Base-by-base conservation (phyloP, 148 eudicot genomes). In the Chenopodium formosanum region DNA sequence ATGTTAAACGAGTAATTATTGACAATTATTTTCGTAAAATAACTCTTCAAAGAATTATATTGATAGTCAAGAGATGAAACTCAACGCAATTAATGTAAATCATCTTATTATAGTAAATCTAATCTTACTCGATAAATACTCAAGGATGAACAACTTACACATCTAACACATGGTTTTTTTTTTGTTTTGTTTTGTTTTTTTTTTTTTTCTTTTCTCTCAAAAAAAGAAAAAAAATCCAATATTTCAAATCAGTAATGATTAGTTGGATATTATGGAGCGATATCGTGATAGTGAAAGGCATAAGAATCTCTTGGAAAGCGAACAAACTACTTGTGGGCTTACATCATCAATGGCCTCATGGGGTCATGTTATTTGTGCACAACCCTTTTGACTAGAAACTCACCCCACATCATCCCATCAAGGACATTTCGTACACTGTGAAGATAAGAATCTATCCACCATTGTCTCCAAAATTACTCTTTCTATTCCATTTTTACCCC, bases 381-480 rank as follows among this genome's bases (percentile, higher is more conserved):
- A 13, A 14, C n/a, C 50, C 27, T 78, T 78, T 83, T 83, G 29
- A 75, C 79, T 75, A 11, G 32, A 27, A 62, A 29, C 20, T 48
- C 31, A 27, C 50, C 7, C 44, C 12, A 22, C 50, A 70, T 58
- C 19, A 70, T 70, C 60, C 27, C 84, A 77, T 71, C 72, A 58
- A 19, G 56, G 52, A 56, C 79, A 79, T 83, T 73, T 74, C 79
- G 82, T 79, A 81, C 75, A 83, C 27, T 29, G 79, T 73, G 79
- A 66, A 74, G 32, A 73, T 78, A 73, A 73, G 85, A 78, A 83
- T 79, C 78, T 74, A 66, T 8, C 75, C 78, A 47, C 34, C 50
- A 40, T 47, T 76, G 73, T 63, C 37, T 64, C 81, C 7, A 47
- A 65, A 63, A 46, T 48, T 40, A 40, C 44, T 82, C 37, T 22